Conservation (phyloP, 176 grass and related monocot species). For the Carex myosuroides region DNA sequence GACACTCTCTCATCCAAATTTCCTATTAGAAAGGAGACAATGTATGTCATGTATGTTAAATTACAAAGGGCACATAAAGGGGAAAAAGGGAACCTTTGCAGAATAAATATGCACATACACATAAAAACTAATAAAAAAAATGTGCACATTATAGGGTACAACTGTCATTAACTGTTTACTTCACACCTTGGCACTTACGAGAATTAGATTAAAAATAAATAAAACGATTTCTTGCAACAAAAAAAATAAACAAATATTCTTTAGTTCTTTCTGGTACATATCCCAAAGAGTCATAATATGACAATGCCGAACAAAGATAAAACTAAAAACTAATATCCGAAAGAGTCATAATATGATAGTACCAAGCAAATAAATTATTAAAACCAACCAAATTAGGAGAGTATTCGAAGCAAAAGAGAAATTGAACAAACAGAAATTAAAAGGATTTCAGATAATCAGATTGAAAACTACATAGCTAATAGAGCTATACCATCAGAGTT, state of each 20-base stretch:
- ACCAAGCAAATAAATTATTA: background rate
- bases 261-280: background rate
- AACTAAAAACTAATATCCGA: background rate
- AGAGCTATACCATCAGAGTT: background rate
- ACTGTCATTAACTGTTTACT: background rate
- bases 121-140: background rate
- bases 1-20: conserved; percentile 96
- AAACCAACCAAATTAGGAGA: background rate
- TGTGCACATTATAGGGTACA: background rate
- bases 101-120: background rate
- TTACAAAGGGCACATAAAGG: background rate
- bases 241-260: background rate
- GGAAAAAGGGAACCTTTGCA: background rate
- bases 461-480: conserved; percentile 17
- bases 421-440: background rate
- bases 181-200: background rate
- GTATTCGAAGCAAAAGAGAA: background rate
- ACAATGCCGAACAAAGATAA: background rate
- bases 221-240: background rate
- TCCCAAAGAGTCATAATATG: background rate
- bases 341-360: background rate
- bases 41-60: background rate
- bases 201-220: background rate
- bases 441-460: conserved; percentile 13
- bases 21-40: conserved; percentile 41